Base-by-base conservation (phyloP, 2,329 filamentous ascomycete species). In the Cytospora mali region DNA sequence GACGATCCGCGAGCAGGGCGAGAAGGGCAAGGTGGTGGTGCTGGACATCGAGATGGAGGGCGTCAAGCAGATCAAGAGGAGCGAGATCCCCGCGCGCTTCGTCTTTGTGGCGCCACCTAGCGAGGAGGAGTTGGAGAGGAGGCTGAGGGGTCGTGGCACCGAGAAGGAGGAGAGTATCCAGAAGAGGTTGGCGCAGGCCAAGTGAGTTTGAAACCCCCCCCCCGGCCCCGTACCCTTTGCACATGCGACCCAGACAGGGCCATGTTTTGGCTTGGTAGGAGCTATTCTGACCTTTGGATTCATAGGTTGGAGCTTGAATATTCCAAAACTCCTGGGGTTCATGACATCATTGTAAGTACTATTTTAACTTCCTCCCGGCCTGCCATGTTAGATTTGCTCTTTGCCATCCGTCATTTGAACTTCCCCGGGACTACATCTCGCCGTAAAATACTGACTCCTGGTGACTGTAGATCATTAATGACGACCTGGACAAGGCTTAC, bases 1-100 rank as follows among this genome's bases (percentile, higher is more conserved):
- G 75, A 92, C 92, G 29, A 92, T 97, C 66, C 84, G 88, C 75
- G 86, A 91, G 71, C 88, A 93, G 74, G 84, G 84, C 2, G 84
- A 85, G 65, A 86, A 88, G 77, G 89, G 88, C 21, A 84, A 83
- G 71, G 86, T 93, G 49, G 94, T 93, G 66, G 87, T 97, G 54
- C 80, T 97, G 69, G 94, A 98, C 75, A 98, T 97, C 73, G 94
- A 97, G 82, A 97, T 97, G 92, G 93, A 97, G 87, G 93, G 93
- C 65, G 93, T 97, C 63, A 97, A 97, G 80, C 93, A 97, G 78
- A 91, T 97, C 71, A 92, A 93, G 76, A 84, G 84, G 66, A 90
- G 89, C 55, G 82, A 82, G 69, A 84, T 93, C 66, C 83, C 88
- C 62, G 91, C 92, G 9, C 87, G 91, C 61, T 97, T 92, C 78